Conservation (phyloP, 768 basidiomycete genomes). For the Lepiota venenata region DNA sequence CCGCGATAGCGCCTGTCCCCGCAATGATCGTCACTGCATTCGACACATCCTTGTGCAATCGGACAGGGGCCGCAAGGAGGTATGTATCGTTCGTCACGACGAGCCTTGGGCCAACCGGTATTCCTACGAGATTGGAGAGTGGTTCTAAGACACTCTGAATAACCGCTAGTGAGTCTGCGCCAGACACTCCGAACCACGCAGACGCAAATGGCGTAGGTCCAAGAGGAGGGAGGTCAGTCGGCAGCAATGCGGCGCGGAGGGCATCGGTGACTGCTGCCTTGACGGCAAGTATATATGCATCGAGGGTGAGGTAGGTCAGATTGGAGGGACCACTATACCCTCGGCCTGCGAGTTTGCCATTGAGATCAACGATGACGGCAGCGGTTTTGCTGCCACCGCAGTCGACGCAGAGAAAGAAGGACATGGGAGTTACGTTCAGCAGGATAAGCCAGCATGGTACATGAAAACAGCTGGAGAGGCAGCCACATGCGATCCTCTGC, state of each 20-base stretch:
- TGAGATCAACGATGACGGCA: constrained; percentile 57
- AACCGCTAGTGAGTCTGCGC: constrained; percentile 71
- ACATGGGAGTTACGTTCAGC: constrained; percentile 33
- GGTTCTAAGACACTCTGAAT: constrained; percentile 50
- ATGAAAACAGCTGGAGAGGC: background rate
- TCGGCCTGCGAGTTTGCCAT: constrained; percentile 62
- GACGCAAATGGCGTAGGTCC: constrained; percentile 46
- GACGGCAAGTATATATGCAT: constrained; percentile 57
- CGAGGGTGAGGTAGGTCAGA: constrained; percentile 70
- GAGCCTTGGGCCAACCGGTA: constrained; percentile 53
- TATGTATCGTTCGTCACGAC: constrained; percentile 79
- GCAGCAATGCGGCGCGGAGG: constrained; percentile 37
- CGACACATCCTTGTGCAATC: constrained; percentile 51
- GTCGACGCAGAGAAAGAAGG: constrained; percentile 78
- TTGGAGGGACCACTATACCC: constrained; percentile 80
- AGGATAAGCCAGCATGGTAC: background rate
- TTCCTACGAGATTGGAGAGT: constrained; percentile 53
- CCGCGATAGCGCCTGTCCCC: constrained; percentile 80
- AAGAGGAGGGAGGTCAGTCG: constrained; percentile 16
- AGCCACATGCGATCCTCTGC: background rate
- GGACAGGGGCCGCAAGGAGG: constrained; percentile 78
- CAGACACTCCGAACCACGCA: constrained; percentile 84
- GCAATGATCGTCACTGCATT: constrained; percentile 72
- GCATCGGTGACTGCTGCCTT: constrained; percentile 49
- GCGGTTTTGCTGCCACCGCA: constrained; percentile 91